Percentiles rank a stretch among this genome's conserved stretches.
Evolutionary conservation across 2,329 filamentous ascomycete species (phyloP).

Genomic region (Xylaria sp.): DNA sequence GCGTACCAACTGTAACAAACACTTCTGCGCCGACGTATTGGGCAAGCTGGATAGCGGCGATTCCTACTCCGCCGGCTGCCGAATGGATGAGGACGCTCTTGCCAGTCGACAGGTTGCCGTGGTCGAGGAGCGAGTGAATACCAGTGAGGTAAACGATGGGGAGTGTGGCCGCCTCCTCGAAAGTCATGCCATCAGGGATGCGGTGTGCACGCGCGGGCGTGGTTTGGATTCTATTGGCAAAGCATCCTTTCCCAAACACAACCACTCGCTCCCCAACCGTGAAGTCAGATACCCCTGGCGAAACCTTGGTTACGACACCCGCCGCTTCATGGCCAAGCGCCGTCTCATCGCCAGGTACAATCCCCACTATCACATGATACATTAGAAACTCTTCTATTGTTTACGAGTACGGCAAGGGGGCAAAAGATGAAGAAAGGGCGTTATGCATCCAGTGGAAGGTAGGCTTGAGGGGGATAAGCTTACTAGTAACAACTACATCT

Average conservation of each 20-base stretch:
- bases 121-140: constrained; percentile 39
- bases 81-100: constrained; percentile 31
- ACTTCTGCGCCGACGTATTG: constrained; percentile 17
- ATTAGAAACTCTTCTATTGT: too few species aligned
- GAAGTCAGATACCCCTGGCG: constrained; percentile 25
- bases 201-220: constrained; percentile 2
- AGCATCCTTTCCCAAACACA: constrained; percentile 24
- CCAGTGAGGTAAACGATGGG: constrained; percentile 40
- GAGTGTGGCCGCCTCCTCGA: constrained; percentile 44
- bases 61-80: constrained; percentile 26
- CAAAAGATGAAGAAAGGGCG: too few species aligned
- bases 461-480: too few species aligned
- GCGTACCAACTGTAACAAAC: constrained; percentile 31
- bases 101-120: constrained; percentile 35
- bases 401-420: too few species aligned
- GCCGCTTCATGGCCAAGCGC: constrained; percentile 33
- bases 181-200: constrained; percentile 43
- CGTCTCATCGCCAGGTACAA: constrained; percentile 18
- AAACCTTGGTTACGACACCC: constrained; percentile 18
- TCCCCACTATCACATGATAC: constrained; percentile 20
- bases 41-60: constrained; percentile 21
- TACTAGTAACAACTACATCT: constrained; percentile 19
- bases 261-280: constrained; percentile 32
- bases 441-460: too few species aligned
- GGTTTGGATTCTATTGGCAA: constrained; percentile 28